phyloP scores from a whole-genome alignment of 2,329 filamentous ascomycete species.

The Cladophialophora psammophila region DNA sequence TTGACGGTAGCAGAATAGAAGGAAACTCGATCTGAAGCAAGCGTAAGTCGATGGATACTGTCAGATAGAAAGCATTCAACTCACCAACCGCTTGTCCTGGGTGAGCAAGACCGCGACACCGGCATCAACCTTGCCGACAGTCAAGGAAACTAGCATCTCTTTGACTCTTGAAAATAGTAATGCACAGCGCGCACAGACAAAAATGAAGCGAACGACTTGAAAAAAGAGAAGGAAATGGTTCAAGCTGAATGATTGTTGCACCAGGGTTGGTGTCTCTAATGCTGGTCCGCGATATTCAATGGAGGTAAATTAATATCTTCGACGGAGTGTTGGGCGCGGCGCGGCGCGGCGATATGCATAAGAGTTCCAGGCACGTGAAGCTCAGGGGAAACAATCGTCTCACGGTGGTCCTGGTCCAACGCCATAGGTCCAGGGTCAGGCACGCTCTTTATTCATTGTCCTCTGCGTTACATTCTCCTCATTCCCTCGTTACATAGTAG shows the following conservation, averaged over 20 bases:
- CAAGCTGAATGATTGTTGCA: background rate
- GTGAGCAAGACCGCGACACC: slow-evolving; percentile 97
- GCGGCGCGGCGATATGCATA: background rate
- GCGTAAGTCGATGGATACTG: slow-evolving; percentile 3
- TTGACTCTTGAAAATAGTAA: background rate
- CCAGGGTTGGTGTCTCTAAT: background rate
- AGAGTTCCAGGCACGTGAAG: background rate
- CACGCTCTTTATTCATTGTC: background rate
- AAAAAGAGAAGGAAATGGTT: background rate
- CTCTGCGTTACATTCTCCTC: background rate
- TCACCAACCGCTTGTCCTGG: slow-evolving; percentile 92
- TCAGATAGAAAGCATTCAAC: slow-evolving; percentile 43
- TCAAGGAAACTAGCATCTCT: slow-evolving; percentile 93
- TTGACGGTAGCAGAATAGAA: slow-evolving; percentile 91
- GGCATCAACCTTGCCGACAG: slow-evolving; percentile 98
- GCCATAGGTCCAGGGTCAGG: background rate
- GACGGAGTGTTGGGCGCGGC: background rate
- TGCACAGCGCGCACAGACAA: slow-evolving; percentile 12
- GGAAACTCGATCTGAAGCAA: slow-evolving; percentile 88
- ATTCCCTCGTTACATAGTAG: background rate
- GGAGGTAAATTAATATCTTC: background rate
- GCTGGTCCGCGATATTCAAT: background rate
- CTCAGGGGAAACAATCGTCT: background rate
- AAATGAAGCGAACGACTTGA: background rate
- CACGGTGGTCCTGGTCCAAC: no score